Conservation (phyloP, 2,329 filamentous ascomycete genomes). For the Diplodia mutila region DNA sequence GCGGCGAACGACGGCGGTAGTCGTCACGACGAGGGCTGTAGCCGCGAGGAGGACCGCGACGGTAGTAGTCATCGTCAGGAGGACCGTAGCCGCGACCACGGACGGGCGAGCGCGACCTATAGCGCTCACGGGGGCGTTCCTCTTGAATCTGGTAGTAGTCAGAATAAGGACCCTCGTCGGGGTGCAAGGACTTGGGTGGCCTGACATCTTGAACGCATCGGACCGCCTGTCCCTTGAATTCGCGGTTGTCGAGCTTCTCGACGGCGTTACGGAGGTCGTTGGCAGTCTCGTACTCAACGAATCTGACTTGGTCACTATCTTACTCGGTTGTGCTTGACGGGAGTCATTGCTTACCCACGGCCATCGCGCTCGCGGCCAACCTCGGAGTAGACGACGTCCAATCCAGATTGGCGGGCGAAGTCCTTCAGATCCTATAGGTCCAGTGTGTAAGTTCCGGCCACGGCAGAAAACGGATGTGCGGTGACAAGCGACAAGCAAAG, state of each 20-base stretch:
- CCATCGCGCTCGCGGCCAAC: constrained; percentile 89
- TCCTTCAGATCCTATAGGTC: constrained; percentile 97
- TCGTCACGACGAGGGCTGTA: constrained; percentile 87
- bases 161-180: constrained; percentile 37
- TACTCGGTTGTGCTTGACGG: neutral
- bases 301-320: constrained; percentile 59
- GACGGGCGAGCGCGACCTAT: constrained; percentile 74
- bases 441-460: constrained; percentile 72
- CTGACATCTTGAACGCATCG: constrained; percentile 84
- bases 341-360: constrained; percentile 70
- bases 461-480: constrained; percentile 36
- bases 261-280: constrained; percentile 88
- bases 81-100: constrained; percentile 63
- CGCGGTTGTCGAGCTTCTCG: constrained; percentile 88
- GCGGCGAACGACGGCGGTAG: constrained; percentile 78
- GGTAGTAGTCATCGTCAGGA: constrained; percentile 73
- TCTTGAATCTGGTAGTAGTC: constrained; percentile 49
- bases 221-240: constrained; percentile 90
- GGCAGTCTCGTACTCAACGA: constrained; percentile 96
- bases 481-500: constrained; percentile 35
- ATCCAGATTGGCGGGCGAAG: constrained; percentile 93
- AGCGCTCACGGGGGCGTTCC: constrained; percentile 72
- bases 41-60: constrained; percentile 77
- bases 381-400: constrained; percentile 98
- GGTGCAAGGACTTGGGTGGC: constrained; percentile 41